These are phyloP conservation scores for Suillus bovinus DNA, from an alignment of 768 basidiomycete genomes.

Conservation along the genomic window DNA sequence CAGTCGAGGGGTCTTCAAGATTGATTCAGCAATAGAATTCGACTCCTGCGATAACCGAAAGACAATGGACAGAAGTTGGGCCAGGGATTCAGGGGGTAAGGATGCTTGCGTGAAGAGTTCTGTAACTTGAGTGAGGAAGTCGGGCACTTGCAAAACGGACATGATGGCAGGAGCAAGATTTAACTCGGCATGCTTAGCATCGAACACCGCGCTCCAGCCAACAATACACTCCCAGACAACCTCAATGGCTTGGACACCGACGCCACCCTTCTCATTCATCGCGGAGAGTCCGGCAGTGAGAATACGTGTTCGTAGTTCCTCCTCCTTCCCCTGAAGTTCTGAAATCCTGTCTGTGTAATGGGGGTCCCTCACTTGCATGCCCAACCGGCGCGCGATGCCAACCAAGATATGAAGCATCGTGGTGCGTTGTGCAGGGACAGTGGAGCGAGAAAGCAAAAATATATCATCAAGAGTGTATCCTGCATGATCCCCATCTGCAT, in stretches of 20 bases:
- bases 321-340: conserved; percentile 33
- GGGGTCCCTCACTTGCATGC: conserved; percentile 16
- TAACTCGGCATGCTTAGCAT: conserved; percentile 47
- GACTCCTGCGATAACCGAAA: conserved; percentile 63
- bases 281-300: conserved; percentile 69
- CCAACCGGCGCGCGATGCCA: conserved; percentile 47
- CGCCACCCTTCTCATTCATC: conserved; percentile 60
- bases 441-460: conserved; percentile 76
- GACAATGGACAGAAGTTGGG: conserved; percentile 59
- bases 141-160: conserved; percentile 33
- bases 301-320: conserved; percentile 56
- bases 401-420: conserved; percentile 77
- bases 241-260: conserved; percentile 69
- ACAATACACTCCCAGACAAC: conserved; percentile 75
- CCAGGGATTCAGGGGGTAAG: conserved; percentile 48
- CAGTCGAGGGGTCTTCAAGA: conserved; percentile 53
- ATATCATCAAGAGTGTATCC: conserved; percentile 91
- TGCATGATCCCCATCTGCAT: conserved; percentile 72
- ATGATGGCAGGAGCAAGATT: conserved; percentile 19
- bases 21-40: conserved; percentile 49
- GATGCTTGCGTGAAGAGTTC: conserved; percentile 40
- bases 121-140: conserved; percentile 53
- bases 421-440: conserved; percentile 79
- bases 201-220: conserved; percentile 49
- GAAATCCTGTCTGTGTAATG: neutral